Evolutionary conservation across 768 basidiomycete species (phyloP), one percentile per base, ranked within the genome.

Genomic region (Aureoboletus auriporus): DNA sequence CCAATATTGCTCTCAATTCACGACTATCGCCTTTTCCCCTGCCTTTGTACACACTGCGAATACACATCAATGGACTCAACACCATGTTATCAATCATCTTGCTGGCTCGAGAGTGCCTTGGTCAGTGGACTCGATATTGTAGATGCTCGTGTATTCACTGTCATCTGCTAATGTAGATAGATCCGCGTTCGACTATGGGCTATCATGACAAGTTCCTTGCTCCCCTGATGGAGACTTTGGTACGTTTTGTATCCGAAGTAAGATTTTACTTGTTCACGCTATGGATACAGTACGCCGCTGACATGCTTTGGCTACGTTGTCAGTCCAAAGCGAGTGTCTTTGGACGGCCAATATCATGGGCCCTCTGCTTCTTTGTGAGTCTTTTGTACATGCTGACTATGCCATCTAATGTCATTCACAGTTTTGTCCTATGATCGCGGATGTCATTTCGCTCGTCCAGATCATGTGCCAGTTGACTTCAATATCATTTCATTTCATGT

Each of bases 291-390:
- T 35, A 13, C 8, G 12, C 31, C 4, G 28, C 48, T 0, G 47
- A 58, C 26, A 17, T 34, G 14, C n/a, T 49, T 20, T 47, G 46
- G 58, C 27, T 28, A 3, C n/a, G 42, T 11, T 46, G 45, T 23
- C 47, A 51, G 42, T 33, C 39, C n/a, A 40, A 20, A 12, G 30
- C 51, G 10, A 33, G n/a, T 2, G 16, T 49, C 6, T 44, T 45
- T 31, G 40, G 29, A 30, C 45, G 44, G 0, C 47, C 50, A 26
- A 2, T 64, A 5, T 14, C 43, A 28, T 61, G 55, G 51, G 59
- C 53, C 3, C 3, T 62, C 42, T 55, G 35, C 30, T 62, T 62
- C 39, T 62, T 62, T 45, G 61, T 62, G 37, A 48, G 61, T 23
- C 5, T 3, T 23, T 33, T 27, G 4, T 43, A 17, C 13, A 16